Percentiles rank a stretch among this genome's conserved stretches.
Conservation (phyloP, 2,329 filamentous ascomycete genomes). For the Aspergillus ochraceus region DNA sequence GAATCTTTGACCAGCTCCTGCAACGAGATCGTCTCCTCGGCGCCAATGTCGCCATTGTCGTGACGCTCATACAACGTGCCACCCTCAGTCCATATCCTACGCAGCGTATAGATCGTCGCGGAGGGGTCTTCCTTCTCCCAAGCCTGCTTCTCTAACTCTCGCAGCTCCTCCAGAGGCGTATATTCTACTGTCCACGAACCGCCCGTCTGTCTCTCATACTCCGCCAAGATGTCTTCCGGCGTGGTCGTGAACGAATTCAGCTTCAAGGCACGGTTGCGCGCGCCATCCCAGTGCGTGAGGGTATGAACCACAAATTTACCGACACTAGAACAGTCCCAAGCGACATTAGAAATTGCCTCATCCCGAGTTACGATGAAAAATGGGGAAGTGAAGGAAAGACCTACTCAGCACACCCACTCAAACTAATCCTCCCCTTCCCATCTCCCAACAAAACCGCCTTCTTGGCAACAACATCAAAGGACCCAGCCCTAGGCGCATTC, state of each 20-base stretch:
- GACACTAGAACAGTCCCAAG: conserved; percentile 48
- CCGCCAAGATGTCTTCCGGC: conserved; percentile 61
- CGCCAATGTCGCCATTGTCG: conserved; percentile 63
- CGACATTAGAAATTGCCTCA: neutral
- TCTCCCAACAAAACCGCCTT: conserved; percentile 63
- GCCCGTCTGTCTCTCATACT: conserved; percentile 67
- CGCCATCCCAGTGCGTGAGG: conserved; percentile 56
- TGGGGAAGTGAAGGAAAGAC: conserved; percentile 27
- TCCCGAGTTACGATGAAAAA: too few relatives aligned
- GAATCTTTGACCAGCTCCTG: conserved; percentile 44
- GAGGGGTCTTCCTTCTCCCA: conserved; percentile 55
- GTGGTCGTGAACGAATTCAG: conserved; percentile 72
- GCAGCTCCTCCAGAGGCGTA: conserved; percentile 56
- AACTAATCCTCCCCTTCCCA: conserved; percentile 62
- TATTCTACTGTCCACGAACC: conserved; percentile 56
- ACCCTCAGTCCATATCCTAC: conserved; percentile 71
- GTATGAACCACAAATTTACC: conserved; percentile 65
- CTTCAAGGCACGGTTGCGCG: conserved; percentile 59
- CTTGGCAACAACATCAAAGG: conserved; percentile 59
- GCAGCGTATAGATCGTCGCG: conserved; percentile 60
- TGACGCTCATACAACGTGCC: conserved; percentile 69
- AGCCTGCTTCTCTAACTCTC: conserved; percentile 57
- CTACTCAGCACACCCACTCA: conserved; percentile 72
- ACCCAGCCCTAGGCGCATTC: conserved; percentile 47
- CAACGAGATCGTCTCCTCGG: conserved; percentile 55